Base-by-base conservation (phyloP, 345 rosid species). In the Lepidium aucheri region DNA sequence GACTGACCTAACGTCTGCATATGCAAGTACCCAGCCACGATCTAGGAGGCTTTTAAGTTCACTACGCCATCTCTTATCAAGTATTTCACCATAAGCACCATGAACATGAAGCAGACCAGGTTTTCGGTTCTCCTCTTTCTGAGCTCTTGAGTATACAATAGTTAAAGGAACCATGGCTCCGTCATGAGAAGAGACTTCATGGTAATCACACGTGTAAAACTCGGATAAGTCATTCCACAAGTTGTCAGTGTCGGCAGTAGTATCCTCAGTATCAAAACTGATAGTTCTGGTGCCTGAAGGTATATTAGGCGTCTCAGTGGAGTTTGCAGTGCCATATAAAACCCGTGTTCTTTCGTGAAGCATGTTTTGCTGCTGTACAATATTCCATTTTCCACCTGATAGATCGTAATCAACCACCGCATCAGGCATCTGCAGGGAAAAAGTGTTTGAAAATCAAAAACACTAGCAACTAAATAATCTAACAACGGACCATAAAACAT, bases 21-120 rank as follows among this genome's bases (percentile, higher is more conserved):
- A 94, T 53, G 95, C 95, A 79, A 94, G 68, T 64, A 85, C 77
- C 97, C 99, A 90, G 69, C 99, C 95, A 66, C 97, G 95, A 77
- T 90, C 99, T 59, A 94, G 97, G 49, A 94, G 93, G 82, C 97
- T 90, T 77, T 94, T 94, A 69, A 90, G 75, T 79, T 94, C 99
- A 74, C 82, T 81, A 63, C 77, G 83, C 97, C 97, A 94, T 58
- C 96, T 76, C 75, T 94, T 94, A 75, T 88, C 96, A 12, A 88
- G 93, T 49, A 83, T 46, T 79, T 94, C 97, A 52, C 97, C 97
- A 63, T 84, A 90, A 75, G 99, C 96, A 80, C 99, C 96, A 74
- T 94, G 96, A 18, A 90, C 97, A 57, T 84, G 93, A 76, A 94
- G 90, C 59, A 94, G 76, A 33, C 95, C 95, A 38, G 95, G 88